A percentile compares a stretch with the other conserved stretches of the same genome.
phyloP scores from a whole-genome alignment of 352 stramenopile species.

The Globisporangium orthogonon region DNA sequence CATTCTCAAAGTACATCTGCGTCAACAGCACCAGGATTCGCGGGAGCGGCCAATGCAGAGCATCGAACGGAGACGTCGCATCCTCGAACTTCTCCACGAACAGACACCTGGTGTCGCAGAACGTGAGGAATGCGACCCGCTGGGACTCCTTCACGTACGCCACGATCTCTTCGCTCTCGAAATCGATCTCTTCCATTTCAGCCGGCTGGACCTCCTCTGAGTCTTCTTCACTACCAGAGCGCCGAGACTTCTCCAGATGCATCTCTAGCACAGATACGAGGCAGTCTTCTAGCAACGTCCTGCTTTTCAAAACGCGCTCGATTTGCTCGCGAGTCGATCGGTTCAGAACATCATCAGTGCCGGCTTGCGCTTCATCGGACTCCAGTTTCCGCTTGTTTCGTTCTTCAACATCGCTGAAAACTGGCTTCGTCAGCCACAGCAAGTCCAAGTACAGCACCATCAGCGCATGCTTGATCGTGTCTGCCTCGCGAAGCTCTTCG shows the following conservation, averaged over 20 bases:
- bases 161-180: conserved; percentile 44
- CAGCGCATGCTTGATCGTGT: conserved; percentile 60
- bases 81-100: conserved; percentile 83
- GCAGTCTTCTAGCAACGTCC: conserved; percentile 46
- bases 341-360: conserved; percentile 2
- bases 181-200: conserved; percentile 61
- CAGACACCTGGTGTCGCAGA: conserved; percentile 74
- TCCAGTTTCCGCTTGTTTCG: conserved; percentile 13
- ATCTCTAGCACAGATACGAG: conserved; percentile 68
- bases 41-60: conserved; percentile 59
- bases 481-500: conserved; percentile 39
- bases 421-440: conserved; percentile 57
- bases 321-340: conserved; percentile 25
- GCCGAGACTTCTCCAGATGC: conserved; percentile 47
- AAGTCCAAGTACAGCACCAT: conserved; percentile 71
- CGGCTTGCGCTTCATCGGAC: conserved; percentile 9
- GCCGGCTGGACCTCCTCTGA: conserved; percentile 22
- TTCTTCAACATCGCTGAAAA: conserved; percentile 46
- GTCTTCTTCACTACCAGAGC: conserved; percentile 12
- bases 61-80: conserved; percentile 42
- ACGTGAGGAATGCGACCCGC: conserved; percentile 60
- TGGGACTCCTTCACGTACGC: conserved; percentile 62
- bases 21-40: conserved; percentile 63
- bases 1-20: conserved; percentile 81
- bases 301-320: conserved; percentile 28